Evolutionary conservation across 2,329 filamentous ascomycete genomes (phyloP), one percentile per base, ranked within the genome.

Genomic region (Hypoxylon sp.): DNA sequence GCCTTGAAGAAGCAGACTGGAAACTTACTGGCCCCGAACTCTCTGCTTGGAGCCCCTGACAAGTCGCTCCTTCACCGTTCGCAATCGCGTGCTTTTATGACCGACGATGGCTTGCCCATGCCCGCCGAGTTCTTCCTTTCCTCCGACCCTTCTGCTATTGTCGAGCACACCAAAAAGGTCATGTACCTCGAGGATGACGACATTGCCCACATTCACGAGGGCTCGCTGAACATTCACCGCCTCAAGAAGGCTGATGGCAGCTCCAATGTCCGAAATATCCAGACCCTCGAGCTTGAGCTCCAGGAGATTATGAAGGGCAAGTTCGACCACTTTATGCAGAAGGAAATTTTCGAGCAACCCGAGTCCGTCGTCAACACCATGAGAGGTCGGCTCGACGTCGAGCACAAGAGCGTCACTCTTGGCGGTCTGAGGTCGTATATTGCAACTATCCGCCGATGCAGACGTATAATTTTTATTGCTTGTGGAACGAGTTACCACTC

Each of bases 231-330:
- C 87, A 99, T 99, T 76, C 96, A 99, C 87, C 93, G 96, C 78
- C 87, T 98, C 74, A 94, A 92, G 82, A 98, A 98, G 89, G 91
- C 94, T 74, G 95, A 98, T 78, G 95, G 95, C 72, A 94, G 92
- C 78, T 97, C 93, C 82, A 97, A 98, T 78, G 93, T 98, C 74
- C 94, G 96, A 79, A 93, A 92, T 75, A 99, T 99, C 80, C 96
- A 99, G 87, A 99, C 96, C 59, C 89, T 99, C 60, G 96, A 99
- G 86, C 92, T 99, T 52, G 93, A 99, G 86, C 91, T 99, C 70
- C 96, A 99, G 85, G 94, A 99, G 85, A 99, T 99, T 82, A 99
- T 99, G 96, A 99, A 99, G 91, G 96, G 96, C 81, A 96, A 96
- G 80, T 99, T 98, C 82, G 96, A 99, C 81, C 96, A 99, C 85